These are phyloP conservation scores for Alternaria brassicae DNA, from an alignment of 2,329 filamentous ascomycete genomes.

Conservation along the genomic window DNA sequence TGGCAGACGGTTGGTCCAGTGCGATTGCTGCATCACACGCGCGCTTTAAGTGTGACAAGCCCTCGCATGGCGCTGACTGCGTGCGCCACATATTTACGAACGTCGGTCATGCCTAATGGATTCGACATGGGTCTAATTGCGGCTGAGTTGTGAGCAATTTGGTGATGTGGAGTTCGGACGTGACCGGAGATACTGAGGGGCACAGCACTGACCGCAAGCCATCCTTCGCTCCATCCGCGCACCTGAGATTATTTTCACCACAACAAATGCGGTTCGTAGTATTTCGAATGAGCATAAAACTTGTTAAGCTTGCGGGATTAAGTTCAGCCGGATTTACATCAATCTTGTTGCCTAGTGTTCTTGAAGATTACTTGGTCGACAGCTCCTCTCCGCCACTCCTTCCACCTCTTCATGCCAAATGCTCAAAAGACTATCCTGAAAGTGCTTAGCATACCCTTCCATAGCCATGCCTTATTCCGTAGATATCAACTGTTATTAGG, in stretches of 20 bases:
- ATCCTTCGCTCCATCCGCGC: background rate
- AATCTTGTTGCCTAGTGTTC: background rate
- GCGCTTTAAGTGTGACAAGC: constrained; percentile 27
- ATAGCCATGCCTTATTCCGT: too few species aligned
- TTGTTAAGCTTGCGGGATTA: background rate
- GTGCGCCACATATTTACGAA: constrained; percentile 21
- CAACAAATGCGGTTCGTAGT: background rate
- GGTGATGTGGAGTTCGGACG: constrained; percentile 13
- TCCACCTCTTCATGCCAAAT: background rate
- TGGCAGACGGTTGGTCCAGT: constrained; percentile 20
- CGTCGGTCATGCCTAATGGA: constrained; percentile 18
- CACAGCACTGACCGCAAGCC: constrained; percentile 6
- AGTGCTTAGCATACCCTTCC: background rate
- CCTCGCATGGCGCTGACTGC: constrained; percentile 23
- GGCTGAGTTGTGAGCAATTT: constrained; percentile 28
- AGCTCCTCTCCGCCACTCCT: background rate
- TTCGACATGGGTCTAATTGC: constrained; percentile 21
- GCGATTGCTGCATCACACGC: constrained; percentile 33
- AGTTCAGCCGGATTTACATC: background rate
- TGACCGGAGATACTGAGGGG: constrained; percentile 7
- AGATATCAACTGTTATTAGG: too few species aligned
- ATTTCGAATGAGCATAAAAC: background rate
- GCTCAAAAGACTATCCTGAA: background rate
- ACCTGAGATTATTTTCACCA: constrained; percentile 2
- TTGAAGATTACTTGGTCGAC: background rate